Conservation (phyloP, 257 asterid genomes). For the Nicotiana sylvestris region DNA sequence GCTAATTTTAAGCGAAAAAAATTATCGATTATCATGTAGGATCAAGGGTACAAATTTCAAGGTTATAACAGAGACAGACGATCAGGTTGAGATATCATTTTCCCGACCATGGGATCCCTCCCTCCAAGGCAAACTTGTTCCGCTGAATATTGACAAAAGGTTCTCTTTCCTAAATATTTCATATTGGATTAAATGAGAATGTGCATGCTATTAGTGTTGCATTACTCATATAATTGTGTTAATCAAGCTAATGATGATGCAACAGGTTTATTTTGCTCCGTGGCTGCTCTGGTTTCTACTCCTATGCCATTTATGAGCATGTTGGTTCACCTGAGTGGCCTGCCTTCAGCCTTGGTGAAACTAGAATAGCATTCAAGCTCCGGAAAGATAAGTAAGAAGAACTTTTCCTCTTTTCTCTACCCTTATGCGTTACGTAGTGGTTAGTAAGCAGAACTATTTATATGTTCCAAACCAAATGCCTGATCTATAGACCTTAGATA, state of each 20-base stretch:
- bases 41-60: slow-evolving; percentile 38
- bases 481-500: background rate
- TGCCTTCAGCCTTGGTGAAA: slow-evolving; percentile 66
- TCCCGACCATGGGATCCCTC: slow-evolving; percentile 43
- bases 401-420: background rate
- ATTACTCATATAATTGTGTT: background rate
- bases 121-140: slow-evolving; percentile 35
- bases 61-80: slow-evolving; percentile 43
- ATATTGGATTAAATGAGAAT: background rate
- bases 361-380: slow-evolving; percentile 71
- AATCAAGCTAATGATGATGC: background rate
- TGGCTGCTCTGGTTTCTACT: slow-evolving; percentile 66
- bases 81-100: slow-evolving; percentile 52
- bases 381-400: slow-evolving; percentile 60
- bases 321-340: slow-evolving; percentile 76
- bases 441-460: background rate
- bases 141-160: slow-evolving; percentile 72
- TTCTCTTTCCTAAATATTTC: slow-evolving; percentile 3
- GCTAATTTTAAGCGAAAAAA: background rate
- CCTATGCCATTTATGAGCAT: slow-evolving; percentile 73
- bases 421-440: background rate
- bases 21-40: slow-evolving; percentile 29
- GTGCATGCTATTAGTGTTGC: background rate
- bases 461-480: background rate
- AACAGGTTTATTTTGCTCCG: slow-evolving; percentile 63